Percentiles rank a stretch among this genome's conserved stretches.
Conservation (phyloP, 2,329 filamentous ascomycete genomes). For the Scedosporium apiospermum region DNA sequence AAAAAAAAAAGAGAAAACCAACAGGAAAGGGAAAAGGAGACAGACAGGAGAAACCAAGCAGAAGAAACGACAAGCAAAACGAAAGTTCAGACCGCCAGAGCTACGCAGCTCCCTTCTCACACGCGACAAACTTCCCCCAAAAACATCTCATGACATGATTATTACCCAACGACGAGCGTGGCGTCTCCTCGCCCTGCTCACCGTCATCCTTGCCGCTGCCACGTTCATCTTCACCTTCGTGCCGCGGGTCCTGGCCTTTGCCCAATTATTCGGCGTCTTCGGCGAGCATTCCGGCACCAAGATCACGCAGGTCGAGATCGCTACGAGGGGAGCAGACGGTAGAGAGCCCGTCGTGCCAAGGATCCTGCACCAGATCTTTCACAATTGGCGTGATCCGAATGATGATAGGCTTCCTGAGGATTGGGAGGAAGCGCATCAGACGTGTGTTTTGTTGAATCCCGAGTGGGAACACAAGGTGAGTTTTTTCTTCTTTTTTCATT, state of each 20-base stretch:
- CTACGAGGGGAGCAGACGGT: background rate
- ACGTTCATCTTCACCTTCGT: slow-evolving; percentile 59
- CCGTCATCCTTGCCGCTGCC: slow-evolving; percentile 53
- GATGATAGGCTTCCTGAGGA: slow-evolving; percentile 58
- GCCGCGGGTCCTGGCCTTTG: slow-evolving; percentile 60
- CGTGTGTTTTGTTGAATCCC: slow-evolving; percentile 56
- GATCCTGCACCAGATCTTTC: too few species aligned
- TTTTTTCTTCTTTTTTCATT: background rate
- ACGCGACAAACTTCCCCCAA: too few species aligned
- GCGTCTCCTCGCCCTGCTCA: slow-evolving; percentile 21
- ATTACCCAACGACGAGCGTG: too few species aligned
- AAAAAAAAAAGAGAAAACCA: too few species aligned
- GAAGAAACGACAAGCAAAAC: too few species aligned
- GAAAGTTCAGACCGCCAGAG: too few species aligned
- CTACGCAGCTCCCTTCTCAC: too few species aligned
- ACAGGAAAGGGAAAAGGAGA: too few species aligned
- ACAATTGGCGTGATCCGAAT: slow-evolving; percentile 21
- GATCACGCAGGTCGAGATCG: slow-evolving; percentile 5
- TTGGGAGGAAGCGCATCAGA: slow-evolving; percentile 57
- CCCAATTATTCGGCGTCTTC: slow-evolving; percentile 28
- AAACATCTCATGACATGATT: too few species aligned
- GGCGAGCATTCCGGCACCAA: slow-evolving; percentile 14
- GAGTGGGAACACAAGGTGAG: slow-evolving; percentile 65
- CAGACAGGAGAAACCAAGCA: too few species aligned
- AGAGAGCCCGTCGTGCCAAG: too few species aligned